Conservation (phyloP, 2,329 filamentous ascomycete species). For the Talaromyces funiculosus region DNA sequence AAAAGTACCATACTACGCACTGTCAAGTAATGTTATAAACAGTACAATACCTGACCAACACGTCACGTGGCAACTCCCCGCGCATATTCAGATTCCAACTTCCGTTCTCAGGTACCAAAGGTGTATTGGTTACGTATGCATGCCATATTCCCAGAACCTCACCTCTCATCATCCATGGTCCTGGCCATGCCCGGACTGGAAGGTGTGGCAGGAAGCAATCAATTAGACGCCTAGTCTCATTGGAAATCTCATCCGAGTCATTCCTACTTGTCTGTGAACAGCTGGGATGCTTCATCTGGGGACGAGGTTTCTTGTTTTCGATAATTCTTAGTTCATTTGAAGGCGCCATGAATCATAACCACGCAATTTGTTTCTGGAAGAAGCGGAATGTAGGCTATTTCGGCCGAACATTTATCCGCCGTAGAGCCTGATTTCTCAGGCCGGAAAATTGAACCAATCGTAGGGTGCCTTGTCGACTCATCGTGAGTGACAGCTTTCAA, state of each 20-base stretch:
- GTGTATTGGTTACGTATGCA: background rate
- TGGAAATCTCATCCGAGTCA: background rate
- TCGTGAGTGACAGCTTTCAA: slow-evolving; percentile 8
- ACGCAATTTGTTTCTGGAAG: background rate
- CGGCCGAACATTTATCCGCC: background rate
- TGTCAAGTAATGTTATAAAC: background rate
- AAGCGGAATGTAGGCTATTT: background rate
- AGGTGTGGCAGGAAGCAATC: background rate
- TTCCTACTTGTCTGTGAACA: background rate
- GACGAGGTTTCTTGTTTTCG: background rate
- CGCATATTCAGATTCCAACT: background rate
- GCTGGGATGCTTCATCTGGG: background rate
- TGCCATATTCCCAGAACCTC: background rate
- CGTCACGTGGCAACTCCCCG: background rate
- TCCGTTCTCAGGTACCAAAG: background rate
- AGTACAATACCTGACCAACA: background rate
- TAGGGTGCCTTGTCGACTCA: slow-evolving; percentile 6
- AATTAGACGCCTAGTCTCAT: background rate
- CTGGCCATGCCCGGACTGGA: background rate
- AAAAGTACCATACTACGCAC: too few species aligned
- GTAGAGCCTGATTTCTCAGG: background rate
- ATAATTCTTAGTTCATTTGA: background rate
- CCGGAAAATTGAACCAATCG: background rate
- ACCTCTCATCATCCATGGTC: background rate
- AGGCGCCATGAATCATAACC: background rate